These are phyloP conservation scores for Ogataea pignaliae DNA, from an alignment of 805 yeast species.

Conservation along the genomic window DNA sequence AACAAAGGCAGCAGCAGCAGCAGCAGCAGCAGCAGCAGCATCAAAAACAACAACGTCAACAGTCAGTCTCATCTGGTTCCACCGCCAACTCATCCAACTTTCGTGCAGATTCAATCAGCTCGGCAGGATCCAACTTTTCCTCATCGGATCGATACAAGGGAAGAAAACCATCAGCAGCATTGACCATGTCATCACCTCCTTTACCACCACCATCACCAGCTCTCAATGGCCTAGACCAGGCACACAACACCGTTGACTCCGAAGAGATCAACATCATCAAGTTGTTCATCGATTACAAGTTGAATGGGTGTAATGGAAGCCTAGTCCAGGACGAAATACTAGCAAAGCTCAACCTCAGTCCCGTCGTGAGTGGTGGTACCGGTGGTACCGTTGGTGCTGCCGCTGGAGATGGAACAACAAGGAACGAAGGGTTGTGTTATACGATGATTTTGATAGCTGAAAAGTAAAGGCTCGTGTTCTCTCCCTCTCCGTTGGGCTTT, in stretches of 20 bases:
- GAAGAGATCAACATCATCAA: conserved; percentile 21
- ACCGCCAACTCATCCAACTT: not conserved
- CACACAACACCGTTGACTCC: not conserved
- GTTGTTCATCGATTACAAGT: conserved; percentile 30
- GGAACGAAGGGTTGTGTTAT: conserved; percentile 23
- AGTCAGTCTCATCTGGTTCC: not conserved
- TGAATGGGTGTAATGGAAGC: conserved; percentile 23
- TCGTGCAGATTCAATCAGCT: not conserved
- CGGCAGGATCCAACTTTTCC: not conserved
- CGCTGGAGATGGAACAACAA: not conserved
- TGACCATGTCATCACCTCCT: not conserved
- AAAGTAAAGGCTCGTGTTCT: conserved; percentile 9
- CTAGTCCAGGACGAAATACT: conserved; percentile 15
- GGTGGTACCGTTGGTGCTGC: not conserved
- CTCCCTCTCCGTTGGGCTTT: not conserved
- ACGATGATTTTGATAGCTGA: conserved; percentile 23
- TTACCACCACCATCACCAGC: not conserved
- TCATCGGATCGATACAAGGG: too few relatives aligned
- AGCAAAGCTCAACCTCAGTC: not conserved
- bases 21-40: not conserved
- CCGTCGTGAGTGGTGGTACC: not conserved
- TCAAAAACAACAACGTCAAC: not conserved
- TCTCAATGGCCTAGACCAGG: not conserved
- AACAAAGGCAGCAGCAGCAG: too few relatives aligned
- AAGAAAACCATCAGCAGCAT: not conserved